A percentile compares a stretch with the other conserved stretches of the same genome.
phyloP scores from a whole-genome alignment of 139 green algal species.

The Auxenochlorella pyrenoidosa region DNA sequence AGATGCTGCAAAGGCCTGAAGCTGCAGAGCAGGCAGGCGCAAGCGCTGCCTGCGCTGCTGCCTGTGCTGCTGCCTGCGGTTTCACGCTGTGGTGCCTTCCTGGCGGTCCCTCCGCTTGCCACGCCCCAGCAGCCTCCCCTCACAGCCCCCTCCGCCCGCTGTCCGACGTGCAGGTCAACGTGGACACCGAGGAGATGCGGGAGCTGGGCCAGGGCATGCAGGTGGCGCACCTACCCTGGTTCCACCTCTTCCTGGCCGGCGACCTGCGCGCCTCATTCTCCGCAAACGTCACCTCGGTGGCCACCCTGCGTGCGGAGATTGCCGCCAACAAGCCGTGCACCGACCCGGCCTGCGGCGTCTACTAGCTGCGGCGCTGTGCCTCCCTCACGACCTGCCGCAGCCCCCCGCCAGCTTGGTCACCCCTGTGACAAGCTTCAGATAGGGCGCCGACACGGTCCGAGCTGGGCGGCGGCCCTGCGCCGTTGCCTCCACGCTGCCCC shows the following conservation, averaged over 20 bases:
- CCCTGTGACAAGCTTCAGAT: too few relatives aligned
- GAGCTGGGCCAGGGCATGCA: slow-evolving; percentile 56
- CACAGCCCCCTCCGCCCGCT: neutral
- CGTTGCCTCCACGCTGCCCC: neutral
- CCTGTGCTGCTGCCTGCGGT: neutral
- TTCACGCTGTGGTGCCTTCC: too few relatives aligned
- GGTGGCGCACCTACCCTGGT: slow-evolving; percentile 64
- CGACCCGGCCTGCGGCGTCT: slow-evolving; percentile 8
- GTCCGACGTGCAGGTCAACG: slow-evolving; percentile 8
- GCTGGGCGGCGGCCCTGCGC: too few relatives aligned
- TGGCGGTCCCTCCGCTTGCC: too few relatives aligned
- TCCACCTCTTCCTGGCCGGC: slow-evolving; percentile 55
- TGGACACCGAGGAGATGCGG: slow-evolving; percentile 38
- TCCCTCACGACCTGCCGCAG: neutral
- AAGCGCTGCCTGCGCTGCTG: too few relatives aligned
- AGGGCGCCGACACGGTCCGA: too few relatives aligned
- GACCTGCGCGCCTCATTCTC: slow-evolving; percentile 54
- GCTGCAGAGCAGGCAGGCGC: neutral
- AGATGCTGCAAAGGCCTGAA: neutral
- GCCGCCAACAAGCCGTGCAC: slow-evolving; percentile 46
- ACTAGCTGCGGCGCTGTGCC: neutral
- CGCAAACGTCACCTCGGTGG: slow-evolving; percentile 66
- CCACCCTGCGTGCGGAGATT: slow-evolving; percentile 60
- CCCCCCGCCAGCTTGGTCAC: too few relatives aligned
- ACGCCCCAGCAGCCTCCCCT: neutral